phyloP scores from a whole-genome alignment of 2,329 filamentous ascomycete species.

The Sphaerulina populicola region DNA sequence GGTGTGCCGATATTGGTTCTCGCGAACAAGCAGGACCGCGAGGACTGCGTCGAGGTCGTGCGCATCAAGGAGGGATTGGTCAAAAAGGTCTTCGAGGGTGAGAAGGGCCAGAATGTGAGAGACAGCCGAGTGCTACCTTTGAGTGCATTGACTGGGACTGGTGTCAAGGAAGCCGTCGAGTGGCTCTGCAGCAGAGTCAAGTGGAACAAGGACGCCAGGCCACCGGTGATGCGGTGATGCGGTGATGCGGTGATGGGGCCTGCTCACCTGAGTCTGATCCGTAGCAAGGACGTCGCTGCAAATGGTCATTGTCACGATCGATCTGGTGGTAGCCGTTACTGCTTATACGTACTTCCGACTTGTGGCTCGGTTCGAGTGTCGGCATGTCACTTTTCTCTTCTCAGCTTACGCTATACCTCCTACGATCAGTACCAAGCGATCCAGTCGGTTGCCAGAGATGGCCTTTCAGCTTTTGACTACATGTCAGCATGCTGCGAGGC shows the following conservation, averaged over 20 bases:
- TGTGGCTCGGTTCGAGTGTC: no score
- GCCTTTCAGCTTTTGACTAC: no score
- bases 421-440: no score
- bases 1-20: constrained; percentile 86
- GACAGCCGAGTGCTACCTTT: constrained; percentile 88
- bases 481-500: no score
- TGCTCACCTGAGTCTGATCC: no score
- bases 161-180: constrained; percentile 91
- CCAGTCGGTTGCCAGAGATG: no score
- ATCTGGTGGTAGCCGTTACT: not conserved
- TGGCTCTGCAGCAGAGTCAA: constrained; percentile 87
- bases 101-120: constrained; percentile 74
- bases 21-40: constrained; percentile 95
- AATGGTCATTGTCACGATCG: not conserved
- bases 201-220: constrained; percentile 91
- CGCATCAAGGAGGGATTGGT: constrained; percentile 95
- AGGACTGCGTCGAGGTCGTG: constrained; percentile 96
- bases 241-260: constrained; percentile 65
- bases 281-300: no score
- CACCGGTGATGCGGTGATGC: constrained; percentile 83
- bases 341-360: no score
- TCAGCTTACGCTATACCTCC: no score
- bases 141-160: constrained; percentile 73
- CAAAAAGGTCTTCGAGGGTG: constrained; percentile 89
- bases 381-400: no score